phyloP scores from a whole-genome alignment of 768 basidiomycete genomes.

The Kwoniella sp. region DNA sequence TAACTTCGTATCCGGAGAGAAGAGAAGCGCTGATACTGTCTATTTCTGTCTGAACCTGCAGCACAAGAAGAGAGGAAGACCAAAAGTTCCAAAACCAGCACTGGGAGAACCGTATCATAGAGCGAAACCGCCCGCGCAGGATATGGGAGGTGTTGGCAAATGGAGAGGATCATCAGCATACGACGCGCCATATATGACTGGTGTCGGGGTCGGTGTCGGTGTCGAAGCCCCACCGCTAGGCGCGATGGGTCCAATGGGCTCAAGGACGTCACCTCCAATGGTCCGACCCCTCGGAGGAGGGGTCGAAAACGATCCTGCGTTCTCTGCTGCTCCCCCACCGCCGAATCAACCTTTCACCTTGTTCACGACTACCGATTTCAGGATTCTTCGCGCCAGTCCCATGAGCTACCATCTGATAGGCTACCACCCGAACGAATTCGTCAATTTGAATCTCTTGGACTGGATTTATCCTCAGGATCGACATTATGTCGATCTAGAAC shows the following conservation, averaged over 20 bases:
- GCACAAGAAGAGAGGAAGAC: conserved; percentile 50
- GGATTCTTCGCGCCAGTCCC: conserved; percentile 36
- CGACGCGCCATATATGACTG: conserved; percentile 25
- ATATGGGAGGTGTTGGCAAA: conserved; percentile 20
- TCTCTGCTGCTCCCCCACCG: conserved; percentile 2
- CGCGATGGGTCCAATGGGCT: conserved; percentile 4
- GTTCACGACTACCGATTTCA: conserved; percentile 48
- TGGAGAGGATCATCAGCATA: conserved; percentile 30
- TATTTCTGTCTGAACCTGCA: conserved; percentile 6
- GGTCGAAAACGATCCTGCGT: conserved; percentile 14
- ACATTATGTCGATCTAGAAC: conserved; percentile 34
- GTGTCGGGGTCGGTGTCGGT: no score
- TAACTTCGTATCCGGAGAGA: no score
- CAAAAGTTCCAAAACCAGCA: conserved; percentile 33
- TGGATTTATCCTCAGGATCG: conserved; percentile 46
- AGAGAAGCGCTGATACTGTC: no score
- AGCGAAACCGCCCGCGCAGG: conserved; percentile 9
- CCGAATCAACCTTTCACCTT: conserved; percentile 36
- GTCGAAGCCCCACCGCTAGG: conserved; percentile 21
- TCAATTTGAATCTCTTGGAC: conserved; percentile 40
- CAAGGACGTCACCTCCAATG: conserved; percentile 5
- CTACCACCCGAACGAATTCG: conserved; percentile 43
- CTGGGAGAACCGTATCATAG: conserved; percentile 37
- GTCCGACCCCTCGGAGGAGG: conserved; percentile 13
- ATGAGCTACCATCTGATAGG: conserved; percentile 39